Evolutionary conservation across 2,329 filamentous ascomycete species (phyloP), one percentile per base, ranked within the genome.

Genomic region (Rasamsonia emersonii): DNA sequence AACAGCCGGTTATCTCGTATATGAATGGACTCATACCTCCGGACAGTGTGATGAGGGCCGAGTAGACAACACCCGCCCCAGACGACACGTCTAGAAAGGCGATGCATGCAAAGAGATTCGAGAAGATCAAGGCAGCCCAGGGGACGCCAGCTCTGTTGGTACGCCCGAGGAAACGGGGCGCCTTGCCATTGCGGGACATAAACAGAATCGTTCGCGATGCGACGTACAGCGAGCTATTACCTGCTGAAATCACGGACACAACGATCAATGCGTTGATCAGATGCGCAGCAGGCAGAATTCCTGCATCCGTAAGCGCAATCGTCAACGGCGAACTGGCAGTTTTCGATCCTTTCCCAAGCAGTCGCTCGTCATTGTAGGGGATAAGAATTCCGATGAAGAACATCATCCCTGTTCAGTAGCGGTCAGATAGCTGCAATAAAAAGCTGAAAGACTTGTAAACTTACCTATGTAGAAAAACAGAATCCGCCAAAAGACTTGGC

Each of bases 251-350:
- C 34, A 82, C 82, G 9, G 82, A 83, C 6, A 84, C 63, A 30
- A 88, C 70, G 46, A 85, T 83, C 47, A 85, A 79, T 23, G 77
- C 79, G 43, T 88, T 88, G 61, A 88, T 81, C 1, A 88, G 69
- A 49, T 88, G 76, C 1, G 82, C 79, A 33, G 79, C 82, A 16
- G 73, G 75, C 33, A 79, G 57, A 73, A 79, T 86, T 1, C 82
- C 82, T 1, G 82, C 82, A 37, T 75, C 83, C 40, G 80, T 73
- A 27, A 88, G 73, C 1, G 80, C 79, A 38, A 85, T 73, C 0
- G 79, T 85, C 70, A 85, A 81, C 1, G 80, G 79, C 13, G 76
- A 82, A 55, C 79, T 72, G 16, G 85, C 65, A 0, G 79, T 78
- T 36, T 77, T 73, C 34, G 72, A 76, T 3, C 54, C 56, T 3